Evolutionary conservation across 148 eudicot genomes (phyloP).

Genomic region (Chenopodium berlandieri): DNA sequence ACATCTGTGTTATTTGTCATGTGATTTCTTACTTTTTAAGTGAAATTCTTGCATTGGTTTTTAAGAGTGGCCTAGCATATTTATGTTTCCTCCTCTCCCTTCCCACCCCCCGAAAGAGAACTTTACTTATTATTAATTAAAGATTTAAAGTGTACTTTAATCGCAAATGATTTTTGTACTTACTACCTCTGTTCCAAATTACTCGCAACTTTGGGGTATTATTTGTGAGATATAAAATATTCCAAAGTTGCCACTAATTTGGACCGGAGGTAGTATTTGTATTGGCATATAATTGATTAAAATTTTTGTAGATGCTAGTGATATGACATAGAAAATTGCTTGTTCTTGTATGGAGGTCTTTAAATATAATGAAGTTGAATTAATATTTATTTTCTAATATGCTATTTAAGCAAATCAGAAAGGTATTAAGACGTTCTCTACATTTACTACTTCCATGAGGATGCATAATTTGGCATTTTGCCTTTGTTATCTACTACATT

Average conservation of each 20-base stretch:
- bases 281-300: background rate
- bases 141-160: background rate
- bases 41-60: background rate
- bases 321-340: background rate
- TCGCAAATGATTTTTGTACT: background rate
- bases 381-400: background rate
- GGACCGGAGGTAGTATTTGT: background rate
- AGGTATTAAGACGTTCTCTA: background rate
- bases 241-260: no score
- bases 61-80: background rate
- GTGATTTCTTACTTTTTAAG: background rate
- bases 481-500: background rate
- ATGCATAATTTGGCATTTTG: background rate
- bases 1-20: background rate
- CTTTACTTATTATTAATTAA: background rate
- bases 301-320: background rate
- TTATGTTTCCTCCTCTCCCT: background rate
- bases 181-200: no score
- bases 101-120: background rate
- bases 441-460: background rate
- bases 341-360: background rate
- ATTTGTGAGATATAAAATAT: no score
- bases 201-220: no score
- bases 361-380: background rate
- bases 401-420: background rate